These are phyloP conservation scores for Sporothrix pseudoabietina DNA, from an alignment of 2,329 filamentous ascomycete species.

Conservation along the genomic window DNA sequence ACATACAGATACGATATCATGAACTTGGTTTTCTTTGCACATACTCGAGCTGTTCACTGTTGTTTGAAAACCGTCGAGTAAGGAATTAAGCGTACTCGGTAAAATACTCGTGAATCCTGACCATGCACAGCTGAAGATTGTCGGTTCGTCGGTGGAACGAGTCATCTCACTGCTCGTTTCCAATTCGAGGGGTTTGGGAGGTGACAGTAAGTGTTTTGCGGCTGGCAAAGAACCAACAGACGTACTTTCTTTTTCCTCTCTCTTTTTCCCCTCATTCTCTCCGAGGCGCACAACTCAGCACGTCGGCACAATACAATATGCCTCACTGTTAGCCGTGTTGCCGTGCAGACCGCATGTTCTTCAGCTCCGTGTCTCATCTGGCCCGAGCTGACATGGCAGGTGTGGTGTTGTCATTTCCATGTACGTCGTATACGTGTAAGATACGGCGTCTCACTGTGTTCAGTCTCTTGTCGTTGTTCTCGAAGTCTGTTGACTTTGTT, in stretches of 20 bases:
- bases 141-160: background rate
- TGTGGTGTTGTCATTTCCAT: background rate
- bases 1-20: background rate
- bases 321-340: background rate
- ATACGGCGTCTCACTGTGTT: background rate
- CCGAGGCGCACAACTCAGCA: background rate
- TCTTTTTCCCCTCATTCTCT: background rate
- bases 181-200: background rate
- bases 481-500: background rate
- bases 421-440: background rate
- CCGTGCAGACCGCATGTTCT: slow-evolving; percentile 2
- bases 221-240: slow-evolving; percentile 9
- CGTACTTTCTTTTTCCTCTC: background rate
- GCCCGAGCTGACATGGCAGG: background rate
- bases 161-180: background rate
- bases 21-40: background rate
- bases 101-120: too few relatives aligned
- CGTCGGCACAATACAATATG: background rate
- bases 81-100: background rate
- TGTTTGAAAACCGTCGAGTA: background rate
- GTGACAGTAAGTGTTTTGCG: background rate
- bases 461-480: background rate
- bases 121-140: background rate
- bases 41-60: too few relatives aligned
- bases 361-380: background rate